These are phyloP conservation scores for Tuber indicum DNA, from an alignment of 495 filamentous ascomycete species.

Conservation along the genomic window DNA sequence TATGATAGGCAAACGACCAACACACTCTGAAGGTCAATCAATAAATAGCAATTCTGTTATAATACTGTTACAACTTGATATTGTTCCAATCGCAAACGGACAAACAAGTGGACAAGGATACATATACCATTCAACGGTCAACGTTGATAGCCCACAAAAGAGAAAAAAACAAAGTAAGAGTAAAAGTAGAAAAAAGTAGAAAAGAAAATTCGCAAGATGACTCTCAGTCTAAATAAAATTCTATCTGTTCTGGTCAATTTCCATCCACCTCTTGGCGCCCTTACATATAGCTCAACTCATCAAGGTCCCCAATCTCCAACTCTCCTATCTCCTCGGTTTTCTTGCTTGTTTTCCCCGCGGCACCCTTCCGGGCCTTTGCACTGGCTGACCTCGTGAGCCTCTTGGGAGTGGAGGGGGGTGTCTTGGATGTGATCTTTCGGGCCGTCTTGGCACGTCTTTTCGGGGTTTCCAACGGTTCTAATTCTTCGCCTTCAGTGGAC, in stretches of 20 bases:
- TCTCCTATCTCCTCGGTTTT: neutral
- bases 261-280: neutral
- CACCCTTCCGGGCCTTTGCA: neutral
- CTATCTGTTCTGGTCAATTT: neutral
- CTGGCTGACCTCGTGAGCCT: neutral
- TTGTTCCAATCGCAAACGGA: too few species aligned
- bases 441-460: neutral
- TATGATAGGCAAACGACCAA: too few species aligned
- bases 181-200: neutral
- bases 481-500: neutral
- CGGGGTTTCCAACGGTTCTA: neutral
- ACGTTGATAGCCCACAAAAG: too few species aligned
- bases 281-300: neutral
- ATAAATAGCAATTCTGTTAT: too few species aligned
- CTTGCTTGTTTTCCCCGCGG: neutral
- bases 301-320: neutral
- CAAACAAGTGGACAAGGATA: too few species aligned
- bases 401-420: too few species aligned
- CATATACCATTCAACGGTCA: too few species aligned
- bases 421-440: neutral
- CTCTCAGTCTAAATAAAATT: neutral
- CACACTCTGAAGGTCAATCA: too few species aligned
- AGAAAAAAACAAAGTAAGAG: neutral
- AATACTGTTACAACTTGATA: too few species aligned
- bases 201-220: neutral